These are phyloP conservation scores for Phytophthora nicotianae DNA, from an alignment of 352 stramenopile species.

Conservation along the genomic window DNA sequence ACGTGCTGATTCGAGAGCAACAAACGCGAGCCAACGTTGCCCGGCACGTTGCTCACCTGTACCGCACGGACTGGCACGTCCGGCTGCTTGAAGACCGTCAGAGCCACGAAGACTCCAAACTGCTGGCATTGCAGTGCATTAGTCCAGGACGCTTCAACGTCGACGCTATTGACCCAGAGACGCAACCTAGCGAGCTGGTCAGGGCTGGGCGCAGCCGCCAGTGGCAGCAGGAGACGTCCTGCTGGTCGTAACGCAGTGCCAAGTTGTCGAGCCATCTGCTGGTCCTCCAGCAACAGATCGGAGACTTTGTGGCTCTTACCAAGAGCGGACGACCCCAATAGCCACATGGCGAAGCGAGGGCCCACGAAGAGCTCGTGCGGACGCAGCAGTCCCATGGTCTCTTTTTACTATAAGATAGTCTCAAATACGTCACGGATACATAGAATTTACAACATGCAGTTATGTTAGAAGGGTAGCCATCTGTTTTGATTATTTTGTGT, in stretches of 20 bases:
- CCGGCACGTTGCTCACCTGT: slow-evolving; percentile 16
- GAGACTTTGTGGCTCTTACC: slow-evolving; percentile 19
- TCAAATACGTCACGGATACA: background rate
- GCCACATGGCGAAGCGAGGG: slow-evolving; percentile 46
- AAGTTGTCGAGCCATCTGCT: slow-evolving; percentile 23
- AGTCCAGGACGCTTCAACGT: slow-evolving; percentile 17
- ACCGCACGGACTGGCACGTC: background rate
- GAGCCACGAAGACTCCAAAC: slow-evolving; percentile 23
- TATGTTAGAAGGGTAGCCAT: slow-evolving; percentile 16
- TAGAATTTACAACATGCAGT: background rate
- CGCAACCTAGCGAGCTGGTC: slow-evolving; percentile 14
- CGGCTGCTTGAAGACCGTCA: slow-evolving; percentile 37
- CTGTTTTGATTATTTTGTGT: slow-evolving; percentile 19
- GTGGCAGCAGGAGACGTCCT: slow-evolving; percentile 39
- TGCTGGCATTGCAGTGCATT: slow-evolving; percentile 17
- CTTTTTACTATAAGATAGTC: background rate
- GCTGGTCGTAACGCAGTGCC: slow-evolving; percentile 25
- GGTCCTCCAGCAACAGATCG: slow-evolving; percentile 33
- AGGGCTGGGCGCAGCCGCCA: slow-evolving; percentile 17
- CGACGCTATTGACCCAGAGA: slow-evolving; percentile 28
- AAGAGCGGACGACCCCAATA: slow-evolving; percentile 12
- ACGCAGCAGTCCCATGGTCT: slow-evolving; percentile 5
- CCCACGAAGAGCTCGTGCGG: slow-evolving; percentile 22
- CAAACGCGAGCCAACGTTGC: slow-evolving; percentile 33
- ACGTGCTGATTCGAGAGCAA: slow-evolving; percentile 42